Conservation (phyloP, 2,329 filamentous ascomycete species). For the Nectriaceae sp. region DNA sequence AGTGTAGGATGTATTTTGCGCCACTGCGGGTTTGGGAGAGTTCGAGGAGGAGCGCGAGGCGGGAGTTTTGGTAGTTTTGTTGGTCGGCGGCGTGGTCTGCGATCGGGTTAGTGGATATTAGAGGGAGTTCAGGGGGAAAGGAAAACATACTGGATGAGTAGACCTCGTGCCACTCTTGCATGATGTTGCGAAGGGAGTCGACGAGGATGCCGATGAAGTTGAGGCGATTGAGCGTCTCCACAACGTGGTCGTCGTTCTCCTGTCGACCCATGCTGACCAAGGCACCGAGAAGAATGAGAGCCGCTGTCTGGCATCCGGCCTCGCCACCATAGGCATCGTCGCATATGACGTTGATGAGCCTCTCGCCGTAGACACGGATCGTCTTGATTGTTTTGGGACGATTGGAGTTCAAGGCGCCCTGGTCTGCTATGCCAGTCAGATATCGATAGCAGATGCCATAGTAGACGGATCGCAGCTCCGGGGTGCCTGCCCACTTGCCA, state of each 20-base stretch:
- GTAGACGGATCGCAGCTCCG: constrained; percentile 77
- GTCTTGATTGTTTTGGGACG: constrained; percentile 70
- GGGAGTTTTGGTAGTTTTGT: constrained; percentile 64
- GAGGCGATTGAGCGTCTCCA: constrained; percentile 77
- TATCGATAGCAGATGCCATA: constrained; percentile 93
- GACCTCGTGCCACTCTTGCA: constrained; percentile 68
- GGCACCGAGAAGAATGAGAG: constrained; percentile 79
- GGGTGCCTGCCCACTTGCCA: constrained; percentile 68
- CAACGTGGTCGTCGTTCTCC: constrained; percentile 72
- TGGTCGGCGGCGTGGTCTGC: constrained; percentile 43
- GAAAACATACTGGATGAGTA: constrained; percentile 52
- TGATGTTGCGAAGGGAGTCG: constrained; percentile 79
- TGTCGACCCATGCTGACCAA: constrained; percentile 73
- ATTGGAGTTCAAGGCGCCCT: constrained; percentile 49
- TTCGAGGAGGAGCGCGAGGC: constrained; percentile 79
- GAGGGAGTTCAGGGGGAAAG: constrained; percentile 3
- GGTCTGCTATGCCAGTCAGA: constrained; percentile 67
- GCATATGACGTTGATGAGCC: constrained; percentile 82
- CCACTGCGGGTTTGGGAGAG: constrained; percentile 83
- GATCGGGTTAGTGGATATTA: constrained; percentile 13
- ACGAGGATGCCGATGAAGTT: constrained; percentile 92
- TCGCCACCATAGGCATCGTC: constrained; percentile 91
- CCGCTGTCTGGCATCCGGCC: constrained; percentile 78
- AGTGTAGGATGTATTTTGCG: constrained; percentile 83
- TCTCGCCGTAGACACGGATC: constrained; percentile 68